Evolutionary conservation across 768 basidiomycete genomes (phyloP).

Genomic region (Pleurotus sapidus): DNA sequence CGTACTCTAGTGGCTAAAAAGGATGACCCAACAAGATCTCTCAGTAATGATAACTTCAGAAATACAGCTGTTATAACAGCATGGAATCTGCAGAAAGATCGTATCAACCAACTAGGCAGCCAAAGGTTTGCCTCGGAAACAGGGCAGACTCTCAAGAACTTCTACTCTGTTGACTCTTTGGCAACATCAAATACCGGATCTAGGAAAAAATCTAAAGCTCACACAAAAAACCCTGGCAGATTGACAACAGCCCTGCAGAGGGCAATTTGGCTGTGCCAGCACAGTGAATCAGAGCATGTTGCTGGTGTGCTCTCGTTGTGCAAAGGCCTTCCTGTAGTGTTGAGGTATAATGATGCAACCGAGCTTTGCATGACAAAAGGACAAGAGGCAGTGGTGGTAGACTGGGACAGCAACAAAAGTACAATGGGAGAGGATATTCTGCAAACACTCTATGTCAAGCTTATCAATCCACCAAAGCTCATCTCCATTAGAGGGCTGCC

Average conservation of each 20-base stretch:
- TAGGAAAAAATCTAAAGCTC: too few species aligned
- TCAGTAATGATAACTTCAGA: conserved; percentile 12
- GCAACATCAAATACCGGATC: too few species aligned
- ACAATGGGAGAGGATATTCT: conserved; percentile 20
- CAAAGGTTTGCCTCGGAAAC: conserved; percentile 21
- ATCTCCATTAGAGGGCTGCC: conserved; percentile 9
- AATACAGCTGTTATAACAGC: conserved; percentile 21
- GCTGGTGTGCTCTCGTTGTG: conserved; percentile 26
- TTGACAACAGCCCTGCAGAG: conserved; percentile 12
- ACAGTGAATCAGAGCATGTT: conserved; percentile 19
- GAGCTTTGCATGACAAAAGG: conserved; percentile 31
- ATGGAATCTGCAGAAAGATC: conserved; percentile 20
- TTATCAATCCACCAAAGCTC: conserved; percentile 8
- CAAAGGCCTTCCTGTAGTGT: conserved; percentile 29
- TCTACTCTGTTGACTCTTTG: conserved; percentile 12
- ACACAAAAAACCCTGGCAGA: too few species aligned
- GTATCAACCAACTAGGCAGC: conserved; percentile 17
- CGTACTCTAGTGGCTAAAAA: conserved; percentile 7
- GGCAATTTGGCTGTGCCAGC: conserved; percentile 19
- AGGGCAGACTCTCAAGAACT: conserved; percentile 5
- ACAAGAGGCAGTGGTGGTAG: conserved; percentile 25
- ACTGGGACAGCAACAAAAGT: conserved; percentile 16
- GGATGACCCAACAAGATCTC: background rate
- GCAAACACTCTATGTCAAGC: conserved; percentile 11
- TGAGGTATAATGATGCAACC: conserved; percentile 27